Percentiles rank a stretch among this genome's conserved stretches.
These are phyloP conservation scores for Bipolaris victoriae DNA, from an alignment of 2,329 filamentous ascomycete genomes.

Conservation along the genomic window DNA sequence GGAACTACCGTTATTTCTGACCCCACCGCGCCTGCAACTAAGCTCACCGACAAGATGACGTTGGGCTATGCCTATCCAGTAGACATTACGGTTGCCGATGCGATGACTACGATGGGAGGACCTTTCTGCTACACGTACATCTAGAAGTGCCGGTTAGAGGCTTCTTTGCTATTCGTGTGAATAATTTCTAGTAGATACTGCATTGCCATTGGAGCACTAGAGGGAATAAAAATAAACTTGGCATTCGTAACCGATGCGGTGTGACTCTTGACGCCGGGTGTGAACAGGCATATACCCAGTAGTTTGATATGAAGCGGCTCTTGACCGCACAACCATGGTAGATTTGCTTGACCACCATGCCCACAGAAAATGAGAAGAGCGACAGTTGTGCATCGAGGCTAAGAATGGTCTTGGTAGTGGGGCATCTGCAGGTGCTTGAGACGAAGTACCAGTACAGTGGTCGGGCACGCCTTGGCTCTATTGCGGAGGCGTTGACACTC, in stretches of 20 bases:
- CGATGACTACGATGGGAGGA: slow-evolving; percentile 54
- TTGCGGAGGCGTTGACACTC: too few species aligned
- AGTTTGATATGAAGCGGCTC: background rate
- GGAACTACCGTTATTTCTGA: slow-evolving; percentile 54
- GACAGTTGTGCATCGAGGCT: background rate
- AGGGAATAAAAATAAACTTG: slow-evolving; percentile 4
- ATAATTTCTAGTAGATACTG: slow-evolving; percentile 11
- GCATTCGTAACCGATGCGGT: background rate
- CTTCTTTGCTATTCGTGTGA: slow-evolving; percentile 5
- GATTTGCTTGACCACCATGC: background rate
- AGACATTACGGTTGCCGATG: slow-evolving; percentile 46
- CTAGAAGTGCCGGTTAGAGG: slow-evolving; percentile 12
- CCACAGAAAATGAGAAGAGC: background rate
- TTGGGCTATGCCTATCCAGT: slow-evolving; percentile 47
- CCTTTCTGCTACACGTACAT: slow-evolving; percentile 57
- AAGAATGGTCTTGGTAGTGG: background rate
- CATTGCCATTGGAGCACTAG: slow-evolving; percentile 1
- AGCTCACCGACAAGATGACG: slow-evolving; percentile 53
- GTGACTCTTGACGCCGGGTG: background rate
- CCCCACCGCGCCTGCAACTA: slow-evolving; percentile 53
- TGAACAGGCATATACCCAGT: background rate
- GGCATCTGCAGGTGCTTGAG: background rate
- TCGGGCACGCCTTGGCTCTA: background rate
- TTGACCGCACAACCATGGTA: background rate
- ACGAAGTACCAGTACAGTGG: background rate